These are phyloP conservation scores for Daldinia decipiens DNA, from an alignment of 495 filamentous ascomycete genomes.

Conservation along the genomic window DNA sequence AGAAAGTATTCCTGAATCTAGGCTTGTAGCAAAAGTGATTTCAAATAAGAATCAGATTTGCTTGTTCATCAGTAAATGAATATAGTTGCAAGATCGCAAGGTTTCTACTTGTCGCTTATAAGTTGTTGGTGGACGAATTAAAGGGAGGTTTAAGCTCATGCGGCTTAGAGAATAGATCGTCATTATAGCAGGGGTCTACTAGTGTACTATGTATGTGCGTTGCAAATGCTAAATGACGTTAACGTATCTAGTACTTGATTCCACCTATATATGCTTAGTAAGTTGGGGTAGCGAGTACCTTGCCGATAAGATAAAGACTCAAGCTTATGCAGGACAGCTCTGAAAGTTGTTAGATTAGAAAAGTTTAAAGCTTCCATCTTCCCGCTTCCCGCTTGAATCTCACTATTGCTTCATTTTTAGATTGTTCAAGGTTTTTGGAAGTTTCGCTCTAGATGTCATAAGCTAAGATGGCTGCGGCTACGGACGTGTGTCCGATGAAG, in stretches of 20 bases:
- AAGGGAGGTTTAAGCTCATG: slow-evolving; percentile 16
- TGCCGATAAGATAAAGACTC: slow-evolving; percentile 46
- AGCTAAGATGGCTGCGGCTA: slow-evolving; percentile 43
- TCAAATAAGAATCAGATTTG: not conserved
- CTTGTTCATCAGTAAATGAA: not conserved
- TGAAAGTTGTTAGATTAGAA: slow-evolving; percentile 9
- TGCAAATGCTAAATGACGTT: slow-evolving; percentile 32
- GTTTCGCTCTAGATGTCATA: slow-evolving; percentile 7
- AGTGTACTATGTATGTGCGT: too few relatives aligned
- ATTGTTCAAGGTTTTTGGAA: slow-evolving; percentile 13
- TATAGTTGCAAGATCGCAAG: not conserved
- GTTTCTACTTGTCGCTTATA: slow-evolving; percentile 3
- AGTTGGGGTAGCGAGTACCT: slow-evolving; percentile 22
- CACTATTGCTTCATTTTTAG: slow-evolving; percentile 2
- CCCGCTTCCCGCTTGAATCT: slow-evolving; percentile 20
- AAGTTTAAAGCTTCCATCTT: slow-evolving; percentile 22
- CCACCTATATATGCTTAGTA: not conserved
- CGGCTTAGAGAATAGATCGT: slow-evolving; percentile 38
- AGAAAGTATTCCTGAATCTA: not conserved
- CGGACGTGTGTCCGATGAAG: slow-evolving; percentile 56
- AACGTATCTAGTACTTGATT: slow-evolving; percentile 14
- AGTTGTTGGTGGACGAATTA: slow-evolving; percentile 1
- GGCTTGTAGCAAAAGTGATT: slow-evolving; percentile 6
- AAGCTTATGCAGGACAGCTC: slow-evolving; percentile 23
- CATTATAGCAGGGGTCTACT: slow-evolving; percentile 28